Conservation (phyloP, 2,329 filamentous ascomycete genomes). For the Fusarium decemcellulare region DNA sequence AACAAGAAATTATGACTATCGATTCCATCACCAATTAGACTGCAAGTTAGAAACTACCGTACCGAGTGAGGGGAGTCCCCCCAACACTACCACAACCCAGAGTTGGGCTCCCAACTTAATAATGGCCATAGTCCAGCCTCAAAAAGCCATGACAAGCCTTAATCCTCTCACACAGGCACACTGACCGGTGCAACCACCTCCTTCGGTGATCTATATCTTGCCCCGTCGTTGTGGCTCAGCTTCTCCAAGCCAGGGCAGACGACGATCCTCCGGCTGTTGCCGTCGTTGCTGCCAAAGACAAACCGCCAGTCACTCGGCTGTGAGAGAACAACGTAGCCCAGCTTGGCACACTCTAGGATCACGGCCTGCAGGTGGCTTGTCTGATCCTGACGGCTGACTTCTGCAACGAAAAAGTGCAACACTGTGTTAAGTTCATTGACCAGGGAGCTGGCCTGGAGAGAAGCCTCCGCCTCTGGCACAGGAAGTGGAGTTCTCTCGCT, state of each 20-base stretch:
- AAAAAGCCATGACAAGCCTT: too few relatives aligned
- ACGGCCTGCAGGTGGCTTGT: constrained; percentile 56
- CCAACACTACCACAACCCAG: too few relatives aligned
- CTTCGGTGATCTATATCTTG: constrained; percentile 36
- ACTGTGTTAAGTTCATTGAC: constrained; percentile 52
- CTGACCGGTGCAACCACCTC: constrained; percentile 40
- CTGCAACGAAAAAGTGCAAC: constrained; percentile 51
- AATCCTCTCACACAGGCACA: constrained; percentile 6
- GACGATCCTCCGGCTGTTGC: constrained; percentile 27
- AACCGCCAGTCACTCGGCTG: constrained; percentile 58
- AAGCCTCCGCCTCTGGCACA: constrained; percentile 46
- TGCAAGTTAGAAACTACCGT: too few relatives aligned
- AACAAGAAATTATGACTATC: too few relatives aligned
- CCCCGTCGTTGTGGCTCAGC: constrained; percentile 44
- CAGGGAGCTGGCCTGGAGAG: constrained; percentile 51
- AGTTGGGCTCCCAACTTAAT: too few relatives aligned
- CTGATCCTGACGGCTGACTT: constrained; percentile 51
- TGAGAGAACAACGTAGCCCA: constrained; percentile 60
- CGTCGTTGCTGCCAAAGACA: constrained; percentile 33
- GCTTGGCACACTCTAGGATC: constrained; percentile 56
- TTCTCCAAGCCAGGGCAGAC: constrained; percentile 51
- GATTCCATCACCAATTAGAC: too few relatives aligned
- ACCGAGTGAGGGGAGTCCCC: too few relatives aligned
- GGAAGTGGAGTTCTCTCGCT: constrained; percentile 54
- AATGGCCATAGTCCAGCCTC: too few relatives aligned